Evolutionary conservation across 768 basidiomycete species (phyloP), one percentile per base, ranked within the genome.

Genomic region (Lepiota venenata): DNA sequence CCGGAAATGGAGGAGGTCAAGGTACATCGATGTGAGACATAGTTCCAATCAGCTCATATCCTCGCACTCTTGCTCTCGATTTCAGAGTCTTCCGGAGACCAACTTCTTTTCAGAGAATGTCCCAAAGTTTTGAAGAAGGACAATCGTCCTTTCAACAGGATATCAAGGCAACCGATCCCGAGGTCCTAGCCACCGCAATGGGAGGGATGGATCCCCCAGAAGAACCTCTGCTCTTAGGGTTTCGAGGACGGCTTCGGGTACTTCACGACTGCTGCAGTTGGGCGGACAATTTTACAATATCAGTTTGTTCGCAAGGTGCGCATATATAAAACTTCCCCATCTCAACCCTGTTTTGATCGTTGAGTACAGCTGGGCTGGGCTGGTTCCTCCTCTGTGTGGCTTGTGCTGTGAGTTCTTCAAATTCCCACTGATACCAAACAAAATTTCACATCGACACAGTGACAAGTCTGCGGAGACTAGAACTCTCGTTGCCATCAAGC

Each of bases 241-340:
- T 53, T 57, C 14, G 38, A 53, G 29, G 52, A 57, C 22, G 51
- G 56, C 18, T 57, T 57, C 38, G 56, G 46, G 48, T 53, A 57
- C 45, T 47, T 53, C 40, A 54, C 46, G 27, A n/a, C 21, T 40
- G 27, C 56, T 36, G 56, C 56, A 49, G 46, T 54, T 39, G 27
- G 18, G 10, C 51, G 56, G n/a, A n/a, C n/a, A n/a, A n/a, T n/a
- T 37, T 45, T 25, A 25, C 35, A 44, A 37, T 56, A 46, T 46
- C 25, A 52, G 49, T 29, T 51, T 27, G 50, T 56, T 41, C 50
- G 56, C 50, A 51, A 56, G 27, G 56, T 56, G 32, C 6, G 49
- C 21, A 25, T 8, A 0, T 38, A 4, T 7, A 2, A 15, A 2
- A 15, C 46, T 6, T 29, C 8, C 46, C 14, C 15, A 27, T 35